Evolutionary conservation across 1,284 basidiomycete genomes (phyloP).

Genomic region (Apiotrichum akiyoshidainum): DNA sequence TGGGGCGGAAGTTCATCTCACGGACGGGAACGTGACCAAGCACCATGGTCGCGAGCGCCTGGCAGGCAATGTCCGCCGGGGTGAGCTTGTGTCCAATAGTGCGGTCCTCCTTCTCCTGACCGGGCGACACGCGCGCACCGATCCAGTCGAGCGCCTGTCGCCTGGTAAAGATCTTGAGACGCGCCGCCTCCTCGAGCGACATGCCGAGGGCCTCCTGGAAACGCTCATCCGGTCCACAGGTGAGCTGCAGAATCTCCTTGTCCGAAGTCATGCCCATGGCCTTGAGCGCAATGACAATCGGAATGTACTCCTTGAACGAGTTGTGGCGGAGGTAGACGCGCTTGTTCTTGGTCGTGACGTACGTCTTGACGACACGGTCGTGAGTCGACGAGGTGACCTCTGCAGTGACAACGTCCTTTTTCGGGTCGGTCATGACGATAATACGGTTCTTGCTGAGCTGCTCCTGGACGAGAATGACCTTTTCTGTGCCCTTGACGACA

Average conservation of each 20-base stretch:
- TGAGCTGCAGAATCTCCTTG: constrained; percentile 93
- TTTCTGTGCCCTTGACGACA: constrained; percentile 98
- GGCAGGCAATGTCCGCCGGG: constrained; percentile 88
- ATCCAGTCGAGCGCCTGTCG: constrained; percentile 96
- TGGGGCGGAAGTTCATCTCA: constrained; percentile 85
- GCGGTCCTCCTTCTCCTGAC: constrained; percentile 61
- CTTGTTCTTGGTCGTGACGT: constrained; percentile 90
- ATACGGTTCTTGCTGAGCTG: constrained; percentile 99
- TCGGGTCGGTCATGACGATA: constrained; percentile 90
- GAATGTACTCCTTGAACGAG: constrained; percentile 94
- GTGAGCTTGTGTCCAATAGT: constrained; percentile 65
- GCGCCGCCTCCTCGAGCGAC: constrained; percentile 88
- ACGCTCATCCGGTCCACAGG: constrained; percentile 85
- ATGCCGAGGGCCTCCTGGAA: constrained; percentile 87
- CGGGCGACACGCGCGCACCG: constrained; percentile 76
- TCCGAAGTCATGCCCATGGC: constrained; percentile 95
- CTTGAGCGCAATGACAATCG: constrained; percentile 93
- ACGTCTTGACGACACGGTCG: constrained; percentile 98
- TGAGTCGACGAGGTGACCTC: constrained; percentile 99
- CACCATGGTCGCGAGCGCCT: constrained; percentile 94
- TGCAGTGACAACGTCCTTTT: constrained; percentile 89
- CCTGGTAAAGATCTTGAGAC: constrained; percentile 81
- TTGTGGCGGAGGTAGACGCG: constrained; percentile 98
- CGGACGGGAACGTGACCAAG: constrained; percentile 93
- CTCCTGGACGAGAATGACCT: constrained; percentile 98